phyloP scores from a whole-genome alignment of 306 rosid species.

The Corylus americana region DNA sequence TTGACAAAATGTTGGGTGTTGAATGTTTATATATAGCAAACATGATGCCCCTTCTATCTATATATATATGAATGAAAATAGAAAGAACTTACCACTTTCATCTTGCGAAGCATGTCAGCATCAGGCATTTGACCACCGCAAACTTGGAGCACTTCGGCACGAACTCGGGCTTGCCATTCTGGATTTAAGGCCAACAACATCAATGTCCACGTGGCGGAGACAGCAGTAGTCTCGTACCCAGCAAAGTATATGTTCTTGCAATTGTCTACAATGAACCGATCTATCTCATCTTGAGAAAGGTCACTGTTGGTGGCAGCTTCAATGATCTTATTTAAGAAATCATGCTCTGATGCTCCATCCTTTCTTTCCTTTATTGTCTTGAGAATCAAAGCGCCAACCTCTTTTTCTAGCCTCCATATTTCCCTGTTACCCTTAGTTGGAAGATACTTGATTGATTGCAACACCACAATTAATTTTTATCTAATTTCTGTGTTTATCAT shows the following conservation, averaged over 20 bases:
- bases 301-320: conserved; percentile 31
- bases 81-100: conserved; percentile 37
- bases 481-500: no score
- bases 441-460: conserved; percentile 23
- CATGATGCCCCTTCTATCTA: no score
- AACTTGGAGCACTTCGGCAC: conserved; percentile 32
- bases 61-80: no score
- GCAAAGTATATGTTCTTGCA: conserved; percentile 46
- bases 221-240: conserved; percentile 45
- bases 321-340: conserved; percentile 35
- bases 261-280: conserved; percentile 31
- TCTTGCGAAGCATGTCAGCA: conserved; percentile 37
- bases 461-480: not conserved
- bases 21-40: no score
- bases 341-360: conserved; percentile 10
- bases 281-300: conserved; percentile 2
- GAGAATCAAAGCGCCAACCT: conserved; percentile 36
- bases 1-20: no score
- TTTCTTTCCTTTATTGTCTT: conserved; percentile 29
- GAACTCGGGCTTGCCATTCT: conserved; percentile 46
- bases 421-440: conserved; percentile 54
- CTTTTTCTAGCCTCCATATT: conserved; percentile 45
- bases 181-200: conserved; percentile 49
- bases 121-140: conserved; percentile 30
- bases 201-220: conserved; percentile 40